Conservation (phyloP, 2,329 filamentous ascomycete genomes). For the Aspergillus pseudoglaucus region DNA sequence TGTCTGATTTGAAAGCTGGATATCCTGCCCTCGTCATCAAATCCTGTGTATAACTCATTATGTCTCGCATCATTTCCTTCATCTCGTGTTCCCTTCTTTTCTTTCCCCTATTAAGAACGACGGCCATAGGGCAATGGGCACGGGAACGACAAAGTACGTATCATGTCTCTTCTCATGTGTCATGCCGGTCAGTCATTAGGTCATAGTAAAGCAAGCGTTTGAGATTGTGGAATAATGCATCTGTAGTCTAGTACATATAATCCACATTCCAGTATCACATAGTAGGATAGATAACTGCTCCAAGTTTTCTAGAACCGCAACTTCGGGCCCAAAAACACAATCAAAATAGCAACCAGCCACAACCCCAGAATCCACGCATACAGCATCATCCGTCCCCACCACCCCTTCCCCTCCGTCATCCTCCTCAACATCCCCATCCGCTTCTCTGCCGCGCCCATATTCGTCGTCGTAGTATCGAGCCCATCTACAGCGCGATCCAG, state of each 20-base stretch:
- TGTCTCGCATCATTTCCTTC: constrained; percentile 21
- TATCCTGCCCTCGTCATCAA: constrained; percentile 26
- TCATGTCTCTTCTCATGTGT: constrained; percentile 33
- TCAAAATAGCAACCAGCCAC: constrained; percentile 67
- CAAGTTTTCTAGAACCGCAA: constrained; percentile 59
- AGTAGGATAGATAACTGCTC: neutral
- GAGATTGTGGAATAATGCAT: constrained; percentile 17
- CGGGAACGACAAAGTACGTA: constrained; percentile 23
- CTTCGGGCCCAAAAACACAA: constrained; percentile 85
- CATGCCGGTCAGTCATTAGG: constrained; percentile 29
- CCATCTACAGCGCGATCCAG: constrained; percentile 65
- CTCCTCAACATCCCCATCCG: constrained; percentile 69
- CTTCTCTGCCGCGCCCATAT: constrained; percentile 68
- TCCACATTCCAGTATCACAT: neutral
- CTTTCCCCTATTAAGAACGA: constrained; percentile 13
- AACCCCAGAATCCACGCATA: constrained; percentile 78
- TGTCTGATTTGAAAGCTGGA: constrained; percentile 27
- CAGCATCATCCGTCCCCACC: constrained; percentile 75
- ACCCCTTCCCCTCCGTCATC: constrained; percentile 84
- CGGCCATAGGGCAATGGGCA: constrained; percentile 19
- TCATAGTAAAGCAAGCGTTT: constrained; percentile 21
- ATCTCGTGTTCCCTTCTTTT: constrained; percentile 13
- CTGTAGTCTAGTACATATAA: constrained; percentile 2
- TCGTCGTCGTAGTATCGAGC: constrained; percentile 67
- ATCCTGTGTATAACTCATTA: constrained; percentile 28